Percentiles rank a stretch among this genome's conserved stretches.
Conservation (phyloP, 1,284 basidiomycete species). For the Ganoderma sinense region DNA sequence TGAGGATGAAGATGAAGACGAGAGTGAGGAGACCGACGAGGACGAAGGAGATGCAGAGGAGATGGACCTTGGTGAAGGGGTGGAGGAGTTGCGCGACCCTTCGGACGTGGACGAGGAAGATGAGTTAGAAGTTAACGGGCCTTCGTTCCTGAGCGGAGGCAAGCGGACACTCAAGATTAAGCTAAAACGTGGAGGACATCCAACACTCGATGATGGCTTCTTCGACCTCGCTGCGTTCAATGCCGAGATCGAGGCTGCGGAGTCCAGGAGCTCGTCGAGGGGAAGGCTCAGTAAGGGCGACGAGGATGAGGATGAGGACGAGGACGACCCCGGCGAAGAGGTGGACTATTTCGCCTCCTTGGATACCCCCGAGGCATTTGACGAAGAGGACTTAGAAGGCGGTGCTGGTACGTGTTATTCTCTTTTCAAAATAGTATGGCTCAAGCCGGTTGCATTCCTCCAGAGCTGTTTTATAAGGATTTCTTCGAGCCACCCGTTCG, state of each 20-base stretch:
- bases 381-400: conserved; percentile 49
- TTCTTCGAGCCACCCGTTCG: conserved; percentile 72
- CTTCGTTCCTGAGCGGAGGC: conserved; percentile 38
- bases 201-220: conserved; percentile 91
- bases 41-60: conserved; percentile 48
- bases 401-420: conserved; percentile 49
- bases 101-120: conserved; percentile 56
- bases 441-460: neutral
- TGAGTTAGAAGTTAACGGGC: conserved; percentile 43
- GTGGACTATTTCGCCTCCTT: conserved; percentile 79
- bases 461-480: conserved; percentile 73
- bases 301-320: conserved; percentile 61
- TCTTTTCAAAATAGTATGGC: neutral
- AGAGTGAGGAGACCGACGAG: conserved; percentile 43
- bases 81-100: conserved; percentile 55
- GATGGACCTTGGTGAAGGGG: conserved; percentile 45
- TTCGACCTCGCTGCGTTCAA: conserved; percentile 94
- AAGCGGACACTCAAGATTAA: conserved; percentile 35
- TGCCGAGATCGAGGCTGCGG: conserved; percentile 82
- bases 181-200: conserved; percentile 46
- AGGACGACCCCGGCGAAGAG: conserved; percentile 47
- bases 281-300: conserved; percentile 68
- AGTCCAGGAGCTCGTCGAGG: conserved; percentile 69
- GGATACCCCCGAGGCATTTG: conserved; percentile 49
- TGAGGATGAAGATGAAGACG: conserved; percentile 44